Evolutionary conservation across 495 filamentous ascomycete genomes (phyloP), one percentile per base, ranked within the genome.

Genomic region (Penicillium egyptiacum): DNA sequence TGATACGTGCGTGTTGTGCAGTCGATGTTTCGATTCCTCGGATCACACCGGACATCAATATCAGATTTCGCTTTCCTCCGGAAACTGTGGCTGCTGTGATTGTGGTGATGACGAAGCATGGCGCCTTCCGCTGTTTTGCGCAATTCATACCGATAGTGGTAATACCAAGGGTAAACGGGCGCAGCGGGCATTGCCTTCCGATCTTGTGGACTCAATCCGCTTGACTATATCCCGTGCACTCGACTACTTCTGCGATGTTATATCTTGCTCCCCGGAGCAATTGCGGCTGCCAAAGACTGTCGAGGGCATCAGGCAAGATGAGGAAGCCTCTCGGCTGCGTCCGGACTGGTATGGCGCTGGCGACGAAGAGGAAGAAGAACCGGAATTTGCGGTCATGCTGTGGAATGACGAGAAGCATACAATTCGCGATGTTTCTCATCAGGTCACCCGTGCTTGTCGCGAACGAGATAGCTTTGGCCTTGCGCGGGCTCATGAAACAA

Each of bases 381-480:
- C 85, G 14, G 91, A 96, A 63, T 98, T 86, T 68, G 86, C 90
- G 4, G 74, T 98, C n/a, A 71, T 96, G 19, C 77, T 98, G 8
- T 98, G 94, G 94, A 98, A 98, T 62, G 94, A 98, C 58, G 94
- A 98, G 71, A 98, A 98, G 74, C 94, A 98, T 68, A 98, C 94
- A 0, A 86, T 97, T 49, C 78, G 82, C n/a, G 94, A 98, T 70
- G 92, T 98, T 10, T 75, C 86, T 55, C 82, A 92, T 31, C 92
- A 96, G 69, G 91, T 98, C 16, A 88, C 88, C 4, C 83, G 95
- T 52, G 95, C 94, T 49, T 98, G 95, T 79, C 88, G 85, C 59
- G 82, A 87, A 56, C 77, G 83, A 10, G 74, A 78, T 53, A 75
- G 72, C 14, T 92, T 89, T 55, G 93, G 90, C 1, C 67, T 83